A percentile compares a stretch with the other conserved stretches of the same genome.
phyloP scores from a whole-genome alignment of 768 basidiomycete genomes.

The Auricularia cornea region DNA sequence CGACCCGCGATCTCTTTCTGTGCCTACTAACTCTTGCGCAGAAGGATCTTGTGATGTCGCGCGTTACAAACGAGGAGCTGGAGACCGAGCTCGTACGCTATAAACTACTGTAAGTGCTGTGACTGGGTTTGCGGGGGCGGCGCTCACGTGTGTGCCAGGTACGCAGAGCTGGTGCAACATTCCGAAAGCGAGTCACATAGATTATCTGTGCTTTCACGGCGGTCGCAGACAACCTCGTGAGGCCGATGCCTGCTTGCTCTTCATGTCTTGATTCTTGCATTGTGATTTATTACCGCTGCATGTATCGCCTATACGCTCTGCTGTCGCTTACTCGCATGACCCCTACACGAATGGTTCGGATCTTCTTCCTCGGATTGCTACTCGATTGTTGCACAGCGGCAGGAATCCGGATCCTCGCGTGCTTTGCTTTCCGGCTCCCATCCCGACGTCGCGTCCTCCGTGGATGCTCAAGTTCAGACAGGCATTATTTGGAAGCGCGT shows the following conservation, averaged over 20 bases:
- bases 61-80: conserved; percentile 85
- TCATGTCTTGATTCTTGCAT: background rate
- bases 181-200: background rate
- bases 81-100: conserved; percentile 92
- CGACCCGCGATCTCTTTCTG: background rate
- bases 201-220: background rate
- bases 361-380: too few species aligned
- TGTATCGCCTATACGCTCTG: background rate
- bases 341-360: background rate
- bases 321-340: background rate
- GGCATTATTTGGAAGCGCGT: background rate
- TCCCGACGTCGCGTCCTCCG: background rate
- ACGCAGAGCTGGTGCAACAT: conserved; percentile 71
- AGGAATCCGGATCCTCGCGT: background rate
- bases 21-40: conserved; percentile 19
- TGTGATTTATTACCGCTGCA: background rate
- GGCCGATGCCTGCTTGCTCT: background rate
- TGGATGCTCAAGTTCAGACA: background rate
- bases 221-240: background rate
- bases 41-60: conserved; percentile 87
- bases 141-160: conserved; percentile 22
- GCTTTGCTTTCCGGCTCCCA: background rate
- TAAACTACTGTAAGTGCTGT: conserved; percentile 69
- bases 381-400: background rate
- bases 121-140: background rate